Percentiles rank a stretch among this genome's conserved stretches.
Evolutionary conservation across 2,329 filamentous ascomycete species (phyloP).

Genomic region (Torrubiella hemipterigena): DNA sequence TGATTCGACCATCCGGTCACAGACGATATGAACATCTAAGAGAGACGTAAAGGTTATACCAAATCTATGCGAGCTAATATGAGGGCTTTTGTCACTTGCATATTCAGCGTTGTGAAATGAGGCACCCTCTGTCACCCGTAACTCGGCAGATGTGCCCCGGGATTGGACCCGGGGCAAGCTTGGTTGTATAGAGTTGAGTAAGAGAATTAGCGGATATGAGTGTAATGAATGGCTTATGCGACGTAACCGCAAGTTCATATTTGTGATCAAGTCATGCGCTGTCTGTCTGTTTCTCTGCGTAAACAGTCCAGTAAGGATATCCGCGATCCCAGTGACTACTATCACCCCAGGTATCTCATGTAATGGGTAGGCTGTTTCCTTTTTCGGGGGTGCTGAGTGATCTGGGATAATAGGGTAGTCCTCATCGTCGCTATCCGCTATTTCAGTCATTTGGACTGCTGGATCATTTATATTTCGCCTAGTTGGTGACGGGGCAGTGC

Average conservation of each 20-base stretch:
- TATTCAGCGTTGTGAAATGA: too few relatives aligned
- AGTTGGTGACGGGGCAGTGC: too few relatives aligned
- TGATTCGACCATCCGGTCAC: conserved; percentile 30
- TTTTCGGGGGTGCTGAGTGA: too few relatives aligned
- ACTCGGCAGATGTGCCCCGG: too few relatives aligned
- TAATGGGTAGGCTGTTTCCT: neutral
- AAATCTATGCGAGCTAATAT: conserved; percentile 34
- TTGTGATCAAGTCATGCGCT: conserved; percentile 35
- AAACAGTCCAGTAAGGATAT: conserved; percentile 40
- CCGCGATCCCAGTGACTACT: conserved; percentile 41
- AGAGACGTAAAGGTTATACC: conserved; percentile 43
- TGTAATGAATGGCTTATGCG: conserved; percentile 27
- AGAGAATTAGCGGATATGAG: conserved; percentile 34
- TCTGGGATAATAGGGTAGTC: conserved; percentile 9
- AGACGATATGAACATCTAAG: conserved; percentile 41
- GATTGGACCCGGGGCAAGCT: too few relatives aligned
- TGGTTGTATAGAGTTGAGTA: conserved; percentile 48
- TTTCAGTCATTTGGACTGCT: too few relatives aligned
- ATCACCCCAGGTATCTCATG: conserved; percentile 29
- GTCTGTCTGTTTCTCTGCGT: conserved; percentile 29
- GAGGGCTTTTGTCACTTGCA: neutral
- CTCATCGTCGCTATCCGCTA: conserved; percentile 28
- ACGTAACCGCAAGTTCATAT: conserved; percentile 34
- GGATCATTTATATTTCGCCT: too few relatives aligned
- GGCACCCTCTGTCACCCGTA: too few relatives aligned